Evolutionary conservation across 2,329 filamentous ascomycete species (phyloP).

Genomic region (Colletotrichum euphorbiae): DNA sequence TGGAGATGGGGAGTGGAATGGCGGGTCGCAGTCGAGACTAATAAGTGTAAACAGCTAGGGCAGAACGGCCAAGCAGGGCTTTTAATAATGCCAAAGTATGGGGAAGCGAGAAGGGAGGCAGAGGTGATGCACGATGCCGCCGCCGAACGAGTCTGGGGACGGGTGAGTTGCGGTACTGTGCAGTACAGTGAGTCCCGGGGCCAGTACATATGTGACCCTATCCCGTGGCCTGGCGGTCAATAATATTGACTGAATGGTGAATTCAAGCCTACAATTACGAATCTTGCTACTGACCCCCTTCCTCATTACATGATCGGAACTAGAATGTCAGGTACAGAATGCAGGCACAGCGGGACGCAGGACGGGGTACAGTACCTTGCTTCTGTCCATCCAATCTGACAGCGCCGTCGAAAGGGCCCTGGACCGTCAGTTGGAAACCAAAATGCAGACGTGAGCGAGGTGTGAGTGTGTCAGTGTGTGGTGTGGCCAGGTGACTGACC

Average conservation of each 20-base stretch:
- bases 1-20: conserved; percentile 26
- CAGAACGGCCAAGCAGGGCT: conserved; percentile 32
- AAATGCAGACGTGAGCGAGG: neutral
- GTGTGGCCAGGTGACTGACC: conserved; percentile 36
- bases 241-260: conserved; percentile 32
- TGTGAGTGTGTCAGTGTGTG: conserved; percentile 13
- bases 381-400: conserved; percentile 4
- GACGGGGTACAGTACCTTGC: conserved; percentile 14
- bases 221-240: conserved; percentile 16
- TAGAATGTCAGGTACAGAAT: conserved; percentile 36
- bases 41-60: conserved; percentile 9
- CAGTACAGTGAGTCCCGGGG: too few species aligned
- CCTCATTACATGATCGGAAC: conserved; percentile 37
- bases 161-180: neutral
- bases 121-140: conserved; percentile 35
- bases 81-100: conserved; percentile 36
- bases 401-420: conserved; percentile 2
- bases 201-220: too few species aligned
- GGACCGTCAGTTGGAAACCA: conserved; percentile 7
- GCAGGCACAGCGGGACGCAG: conserved; percentile 24
- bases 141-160: conserved; percentile 33
- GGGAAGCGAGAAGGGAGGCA: conserved; percentile 30
- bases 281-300: conserved; percentile 29
- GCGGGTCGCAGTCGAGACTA: conserved; percentile 17
- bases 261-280: conserved; percentile 35